A percentile compares a stretch with the other conserved stretches of the same genome.
Evolutionary conservation across 2,329 filamentous ascomycete species (phyloP).

Genomic region (Penicillium expansum): DNA sequence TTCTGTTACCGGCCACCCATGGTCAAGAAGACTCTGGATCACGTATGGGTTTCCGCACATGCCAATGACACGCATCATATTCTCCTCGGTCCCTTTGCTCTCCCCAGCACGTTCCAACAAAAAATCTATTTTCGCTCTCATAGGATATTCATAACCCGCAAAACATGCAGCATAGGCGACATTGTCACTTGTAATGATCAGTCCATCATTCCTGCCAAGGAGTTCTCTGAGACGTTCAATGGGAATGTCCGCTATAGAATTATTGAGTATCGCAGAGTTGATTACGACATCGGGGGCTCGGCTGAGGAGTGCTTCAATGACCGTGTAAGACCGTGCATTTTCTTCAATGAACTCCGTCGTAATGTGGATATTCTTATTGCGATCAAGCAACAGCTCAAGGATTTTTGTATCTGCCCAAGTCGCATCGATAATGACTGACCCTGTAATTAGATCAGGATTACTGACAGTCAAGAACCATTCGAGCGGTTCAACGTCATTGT

Average conservation of each 20-base stretch:
- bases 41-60: not conserved
- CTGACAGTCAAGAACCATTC: not conserved
- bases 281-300: not conserved
- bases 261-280: not conserved
- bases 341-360: not conserved
- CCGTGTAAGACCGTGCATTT: not conserved
- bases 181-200: not conserved
- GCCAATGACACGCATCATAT: not conserved
- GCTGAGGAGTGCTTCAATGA: not conserved
- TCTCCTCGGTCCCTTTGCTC: not conserved
- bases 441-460: not conserved
- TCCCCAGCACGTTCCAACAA: not conserved
- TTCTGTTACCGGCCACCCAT: not conserved
- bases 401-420: not conserved
- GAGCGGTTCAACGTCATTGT: not conserved
- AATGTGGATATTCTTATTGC: not conserved
- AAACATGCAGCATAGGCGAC: not conserved
- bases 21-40: not conserved
- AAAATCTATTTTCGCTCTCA: not conserved
- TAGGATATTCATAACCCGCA: not conserved
- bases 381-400: not conserved
- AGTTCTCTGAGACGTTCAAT: not conserved
- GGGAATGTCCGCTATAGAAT: not conserved
- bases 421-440: not conserved
- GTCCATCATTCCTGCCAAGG: not conserved